Percentiles rank a stretch among this genome's conserved stretches.
Evolutionary conservation across 495 filamentous ascomycete genomes (phyloP).

Genomic region (Penicillium lagena): DNA sequence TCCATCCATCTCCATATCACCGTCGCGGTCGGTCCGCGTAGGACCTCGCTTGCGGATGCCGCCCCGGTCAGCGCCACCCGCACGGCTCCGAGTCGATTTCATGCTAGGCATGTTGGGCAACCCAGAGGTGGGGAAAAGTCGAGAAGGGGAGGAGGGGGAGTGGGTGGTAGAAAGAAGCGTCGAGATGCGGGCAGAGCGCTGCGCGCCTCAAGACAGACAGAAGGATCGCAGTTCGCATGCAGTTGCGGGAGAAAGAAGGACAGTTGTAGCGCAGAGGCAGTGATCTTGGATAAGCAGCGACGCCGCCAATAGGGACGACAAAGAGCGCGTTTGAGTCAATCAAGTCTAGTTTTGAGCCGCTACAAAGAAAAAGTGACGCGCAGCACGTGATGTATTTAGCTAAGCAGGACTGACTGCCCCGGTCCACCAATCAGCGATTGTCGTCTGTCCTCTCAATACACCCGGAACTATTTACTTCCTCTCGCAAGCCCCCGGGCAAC

Average conservation of each 20-base stretch:
- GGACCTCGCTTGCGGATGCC: conserved; percentile 66
- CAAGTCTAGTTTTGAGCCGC: not conserved
- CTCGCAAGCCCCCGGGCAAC: not conserved
- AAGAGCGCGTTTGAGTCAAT: no score
- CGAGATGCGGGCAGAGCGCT: conserved; percentile 15
- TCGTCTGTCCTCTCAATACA: conserved; percentile 27
- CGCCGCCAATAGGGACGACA: not conserved
- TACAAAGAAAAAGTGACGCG: conserved; percentile 25
- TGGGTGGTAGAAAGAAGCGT: conserved; percentile 2
- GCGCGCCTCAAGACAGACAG: conserved; percentile 19
- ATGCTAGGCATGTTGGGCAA: conserved; percentile 27
- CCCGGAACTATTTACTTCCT: conserved; percentile 1
- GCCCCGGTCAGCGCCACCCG: conserved; percentile 41
- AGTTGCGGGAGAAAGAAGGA: conserved; percentile 1
- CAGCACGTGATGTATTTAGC: conserved; percentile 1
- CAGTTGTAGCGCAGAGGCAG: not conserved
- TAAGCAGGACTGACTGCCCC: conserved; percentile 8
- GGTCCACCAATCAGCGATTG: conserved; percentile 29
- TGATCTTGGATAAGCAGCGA: conserved; percentile 1
- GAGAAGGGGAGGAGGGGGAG: conserved; percentile 1
- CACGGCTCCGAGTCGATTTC: conserved; percentile 24
- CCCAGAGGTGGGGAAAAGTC: conserved; percentile 2
- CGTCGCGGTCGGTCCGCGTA: conserved; percentile 65
- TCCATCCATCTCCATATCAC: conserved; percentile 74
- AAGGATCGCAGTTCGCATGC: conserved; percentile 15